Evolutionary conservation across 1,284 basidiomycete genomes (phyloP).

Genomic region (Cryptococcus hybrid): DNA sequence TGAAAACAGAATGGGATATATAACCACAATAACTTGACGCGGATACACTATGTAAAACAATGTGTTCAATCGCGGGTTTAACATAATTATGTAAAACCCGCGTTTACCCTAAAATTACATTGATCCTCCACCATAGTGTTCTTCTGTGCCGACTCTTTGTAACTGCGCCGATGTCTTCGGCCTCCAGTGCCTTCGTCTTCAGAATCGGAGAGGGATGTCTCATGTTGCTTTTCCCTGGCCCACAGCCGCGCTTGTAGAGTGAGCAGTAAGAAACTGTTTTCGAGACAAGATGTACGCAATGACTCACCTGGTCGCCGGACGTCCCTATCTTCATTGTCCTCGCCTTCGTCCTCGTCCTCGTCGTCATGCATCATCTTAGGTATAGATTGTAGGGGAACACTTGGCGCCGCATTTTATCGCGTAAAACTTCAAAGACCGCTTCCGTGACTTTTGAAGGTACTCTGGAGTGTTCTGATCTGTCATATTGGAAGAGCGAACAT

Average conservation of each 20-base stretch:
- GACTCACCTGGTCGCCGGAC: conserved; percentile 63
- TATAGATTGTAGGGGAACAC: conserved; percentile 75
- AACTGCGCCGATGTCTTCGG: conserved; percentile 43
- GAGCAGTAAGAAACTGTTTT: neutral
- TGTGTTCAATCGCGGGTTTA: conserved; percentile 2
- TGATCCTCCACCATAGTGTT: conserved; percentile 1
- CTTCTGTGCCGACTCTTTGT: conserved; percentile 26
- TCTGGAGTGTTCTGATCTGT: conserved; percentile 92
- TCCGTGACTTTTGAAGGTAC: conserved; percentile 89
- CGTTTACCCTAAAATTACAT: neutral
- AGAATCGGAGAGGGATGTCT: conserved; percentile 52
- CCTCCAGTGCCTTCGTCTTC: conserved; percentile 55
- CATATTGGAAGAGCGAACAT: conserved; percentile 93
- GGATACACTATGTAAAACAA: no score
- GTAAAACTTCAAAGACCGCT: conserved; percentile 86
- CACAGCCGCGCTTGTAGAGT: conserved; percentile 32
- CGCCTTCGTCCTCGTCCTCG: conserved; percentile 75
- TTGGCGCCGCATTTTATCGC: conserved; percentile 82
- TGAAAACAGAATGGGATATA: no score
- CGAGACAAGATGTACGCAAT: neutral
- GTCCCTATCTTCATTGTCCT: conserved; percentile 74
- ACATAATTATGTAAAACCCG: neutral
- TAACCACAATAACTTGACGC: no score
- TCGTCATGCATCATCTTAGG: conserved; percentile 74
- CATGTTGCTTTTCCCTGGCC: conserved; percentile 46